phyloP scores from a whole-genome alignment of 495 filamentous ascomycete species.

The Venustampulla echinocandica region DNA sequence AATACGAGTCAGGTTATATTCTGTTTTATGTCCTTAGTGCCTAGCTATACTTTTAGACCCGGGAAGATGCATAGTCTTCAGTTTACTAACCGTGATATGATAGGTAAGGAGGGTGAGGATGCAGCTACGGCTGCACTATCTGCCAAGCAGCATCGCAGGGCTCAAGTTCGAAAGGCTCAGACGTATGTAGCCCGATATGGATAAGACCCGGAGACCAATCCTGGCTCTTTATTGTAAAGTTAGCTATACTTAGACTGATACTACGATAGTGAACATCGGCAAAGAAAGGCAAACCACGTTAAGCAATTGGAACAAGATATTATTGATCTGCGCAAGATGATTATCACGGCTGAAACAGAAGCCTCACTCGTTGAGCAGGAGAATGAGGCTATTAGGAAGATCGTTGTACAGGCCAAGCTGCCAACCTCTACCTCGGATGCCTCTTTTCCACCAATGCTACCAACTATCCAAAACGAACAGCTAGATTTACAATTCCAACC shows the following conservation, averaged over 20 bases:
- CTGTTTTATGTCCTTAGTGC: no score
- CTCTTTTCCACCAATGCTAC: neutral
- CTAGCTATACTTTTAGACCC: no score
- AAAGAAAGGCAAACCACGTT: conserved; percentile 43
- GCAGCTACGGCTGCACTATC: conserved; percentile 6
- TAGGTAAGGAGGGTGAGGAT: conserved; percentile 7
- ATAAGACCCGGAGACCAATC: neutral
- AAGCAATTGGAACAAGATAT: conserved; percentile 42
- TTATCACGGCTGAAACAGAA: conserved; percentile 28
- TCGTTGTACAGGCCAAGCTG: no score
- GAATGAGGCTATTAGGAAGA: conserved; percentile 28
- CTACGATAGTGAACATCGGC: conserved; percentile 32
- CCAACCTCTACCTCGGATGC: conserved; percentile 3
- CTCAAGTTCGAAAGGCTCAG: conserved; percentile 43
- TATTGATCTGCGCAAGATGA: conserved; percentile 34
- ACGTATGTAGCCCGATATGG: conserved; percentile 15
- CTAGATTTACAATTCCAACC: no score
- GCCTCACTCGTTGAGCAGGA: conserved; percentile 23
- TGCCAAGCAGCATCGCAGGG: conserved; percentile 34
- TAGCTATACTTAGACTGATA: no score
- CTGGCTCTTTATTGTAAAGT: no score
- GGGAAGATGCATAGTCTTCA: no score
- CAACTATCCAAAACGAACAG: neutral
- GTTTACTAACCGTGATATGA: no score
- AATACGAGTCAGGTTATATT: no score